These are phyloP conservation scores for Eutypella sp. DNA, from an alignment of 2,329 filamentous ascomycete genomes.

Conservation along the genomic window DNA sequence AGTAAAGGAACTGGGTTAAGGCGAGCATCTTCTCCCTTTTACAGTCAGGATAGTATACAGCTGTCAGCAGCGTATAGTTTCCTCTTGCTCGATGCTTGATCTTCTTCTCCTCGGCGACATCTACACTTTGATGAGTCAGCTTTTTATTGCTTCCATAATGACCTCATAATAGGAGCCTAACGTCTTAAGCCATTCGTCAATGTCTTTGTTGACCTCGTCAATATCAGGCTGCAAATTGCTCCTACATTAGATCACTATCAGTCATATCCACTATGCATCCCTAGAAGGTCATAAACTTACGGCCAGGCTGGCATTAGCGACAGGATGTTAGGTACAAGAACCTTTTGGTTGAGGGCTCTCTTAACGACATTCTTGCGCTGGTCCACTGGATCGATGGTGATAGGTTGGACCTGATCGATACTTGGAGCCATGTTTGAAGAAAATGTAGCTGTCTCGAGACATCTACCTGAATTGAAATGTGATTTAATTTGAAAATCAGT, in stretches of 20 bases:
- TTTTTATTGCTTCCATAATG: background rate
- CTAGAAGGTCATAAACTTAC: background rate
- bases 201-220: slow-evolving; percentile 19
- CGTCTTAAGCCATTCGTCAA: slow-evolving; percentile 24
- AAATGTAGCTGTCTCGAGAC: too few species aligned
- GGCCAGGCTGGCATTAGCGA: slow-evolving; percentile 24
- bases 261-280: background rate
- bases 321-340: slow-evolving; percentile 21
- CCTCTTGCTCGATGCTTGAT: slow-evolving; percentile 21
- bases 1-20: slow-evolving; percentile 23
- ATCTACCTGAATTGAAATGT: too few species aligned
- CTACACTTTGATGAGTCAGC: slow-evolving; percentile 15
- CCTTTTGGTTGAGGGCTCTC: slow-evolving; percentile 17
- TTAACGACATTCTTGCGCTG: slow-evolving; percentile 20
- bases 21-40: slow-evolving; percentile 22
- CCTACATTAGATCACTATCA: background rate
- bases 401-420: slow-evolving; percentile 10
- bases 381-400: slow-evolving; percentile 5
- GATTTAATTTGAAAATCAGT: too few species aligned
- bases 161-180: slow-evolving; percentile 5
- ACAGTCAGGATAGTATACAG: slow-evolving; percentile 23
- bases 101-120: slow-evolving; percentile 22
- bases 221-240: slow-evolving; percentile 20
- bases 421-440: slow-evolving; percentile 18
- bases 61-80: slow-evolving; percentile 22